phyloP scores from a whole-genome alignment of 1,284 basidiomycete genomes.

The Trametes versicolor region DNA sequence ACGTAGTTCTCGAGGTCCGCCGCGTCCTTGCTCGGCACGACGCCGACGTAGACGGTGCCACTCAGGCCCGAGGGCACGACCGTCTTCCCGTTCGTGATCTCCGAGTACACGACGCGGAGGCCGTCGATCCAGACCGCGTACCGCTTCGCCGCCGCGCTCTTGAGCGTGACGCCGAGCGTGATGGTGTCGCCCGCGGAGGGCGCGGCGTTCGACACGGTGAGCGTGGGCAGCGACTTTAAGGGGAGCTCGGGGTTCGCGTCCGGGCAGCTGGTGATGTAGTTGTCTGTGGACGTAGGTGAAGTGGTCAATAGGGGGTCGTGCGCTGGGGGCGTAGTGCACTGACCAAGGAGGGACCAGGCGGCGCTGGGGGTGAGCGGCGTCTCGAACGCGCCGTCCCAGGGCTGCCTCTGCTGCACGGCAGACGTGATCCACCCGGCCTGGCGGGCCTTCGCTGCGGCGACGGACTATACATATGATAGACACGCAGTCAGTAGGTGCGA shows the following conservation, averaged over 20 bases:
- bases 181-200: conserved; percentile 40
- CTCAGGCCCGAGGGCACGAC: conserved; percentile 30
- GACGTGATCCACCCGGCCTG: conserved; percentile 62
- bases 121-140: conserved; percentile 34
- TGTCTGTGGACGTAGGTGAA: too few relatives aligned
- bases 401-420: conserved; percentile 52
- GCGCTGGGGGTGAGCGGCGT: conserved; percentile 59
- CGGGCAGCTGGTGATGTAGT: conserved; percentile 48
- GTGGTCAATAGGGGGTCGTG: neutral
- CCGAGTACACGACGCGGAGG: conserved; percentile 24
- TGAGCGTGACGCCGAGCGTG: conserved; percentile 37
- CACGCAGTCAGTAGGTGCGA: neutral
- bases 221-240: conserved; percentile 48
- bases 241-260: conserved; percentile 49
- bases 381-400: conserved; percentile 68
- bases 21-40: conserved; percentile 28
- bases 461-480: conserved; percentile 39
- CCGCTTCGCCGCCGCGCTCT: conserved; percentile 9
- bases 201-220: conserved; percentile 39
- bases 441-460: conserved; percentile 56
- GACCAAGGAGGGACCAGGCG: conserved; percentile 37
- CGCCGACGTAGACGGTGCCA: conserved; percentile 32
- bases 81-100: conserved; percentile 27
- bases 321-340: neutral
- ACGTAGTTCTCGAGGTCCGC: conserved; percentile 23